Base-by-base conservation (phyloP, 1,139 yeast species). In the Ogataea hybrid region DNA sequence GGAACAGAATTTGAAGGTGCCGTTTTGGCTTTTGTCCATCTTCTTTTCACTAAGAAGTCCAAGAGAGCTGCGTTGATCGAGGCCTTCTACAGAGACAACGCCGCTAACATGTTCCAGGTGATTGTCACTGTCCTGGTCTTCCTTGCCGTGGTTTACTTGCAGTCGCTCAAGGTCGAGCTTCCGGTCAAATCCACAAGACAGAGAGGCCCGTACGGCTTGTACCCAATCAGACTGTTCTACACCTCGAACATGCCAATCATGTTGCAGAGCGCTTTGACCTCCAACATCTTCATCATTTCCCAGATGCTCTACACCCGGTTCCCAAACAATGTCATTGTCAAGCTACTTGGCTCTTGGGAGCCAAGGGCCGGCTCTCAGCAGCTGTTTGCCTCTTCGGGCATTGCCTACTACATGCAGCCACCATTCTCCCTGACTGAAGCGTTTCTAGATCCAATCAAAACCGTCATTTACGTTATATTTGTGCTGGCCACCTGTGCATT, bases 1-100 rank as follows among this genome's bases (percentile, higher is more conserved):
- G 98, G 98, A 54, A 81, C 84, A 49, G 97, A 92, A 70, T 90
- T 92, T 56, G 98, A 92, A 68, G 98, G 98, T 59, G 96, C 97
- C 35, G 81, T 92, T 37, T 86, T 92, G 45, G 89, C 95, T 18
- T 75, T 90, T 65, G 85, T 92, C 73, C 97, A 92, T 68, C 72
- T 89, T 54, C 68, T 92, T 52, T 85, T 92, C 44, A 84, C 95
- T 32, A 86, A 95, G 70, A 81, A 78, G 66, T 95, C 88, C 69
- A 90, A 89, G 71, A 85, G 81, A 70, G 77, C 95, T 66, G 98
- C 98, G 28, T 67, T 92, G 47, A 71, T 89, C 56, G 97, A 92
- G 68, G 95, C 98, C 23, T 92, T 92, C 69, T 92, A 89, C 75
- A 83, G 98, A 73, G 77, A 79, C 51, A 85, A 85, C 71, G 78